Percentiles rank a stretch among this genome's conserved stretches.
phyloP scores from a whole-genome alignment of 148 eudicot species.

The Arbutus unedo region DNA sequence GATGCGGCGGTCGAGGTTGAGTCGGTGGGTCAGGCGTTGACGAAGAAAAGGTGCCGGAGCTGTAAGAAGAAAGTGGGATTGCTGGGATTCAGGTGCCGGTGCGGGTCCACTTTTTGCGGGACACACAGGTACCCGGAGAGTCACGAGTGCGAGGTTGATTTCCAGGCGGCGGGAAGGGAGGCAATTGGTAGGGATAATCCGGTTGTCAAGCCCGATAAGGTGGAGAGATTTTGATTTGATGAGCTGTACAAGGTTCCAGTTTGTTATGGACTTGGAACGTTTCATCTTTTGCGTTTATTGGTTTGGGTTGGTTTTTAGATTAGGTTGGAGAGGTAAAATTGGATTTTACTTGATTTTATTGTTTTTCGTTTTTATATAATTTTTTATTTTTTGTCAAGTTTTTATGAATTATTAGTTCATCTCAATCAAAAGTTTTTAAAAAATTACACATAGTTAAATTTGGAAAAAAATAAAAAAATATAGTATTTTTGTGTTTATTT shows the following conservation, averaged over 20 bases:
- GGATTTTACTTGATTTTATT: no score
- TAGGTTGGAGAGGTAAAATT: no score
- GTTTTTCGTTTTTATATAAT: no score
- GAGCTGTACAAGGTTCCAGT: not conserved
- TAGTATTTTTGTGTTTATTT: no score
- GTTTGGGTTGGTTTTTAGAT: no score
- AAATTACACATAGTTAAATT: no score
- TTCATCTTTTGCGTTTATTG: not conserved
- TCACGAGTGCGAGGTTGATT: slow-evolving; percentile 15
- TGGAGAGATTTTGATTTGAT: not conserved
- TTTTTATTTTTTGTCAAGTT: no score
- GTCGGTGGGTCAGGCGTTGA: not conserved
- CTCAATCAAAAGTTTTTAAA: no score
- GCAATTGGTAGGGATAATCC: slow-evolving; percentile 13
- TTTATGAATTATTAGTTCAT: no score
- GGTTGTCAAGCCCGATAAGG: slow-evolving; percentile 13
- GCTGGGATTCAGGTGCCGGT: slow-evolving; percentile 55
- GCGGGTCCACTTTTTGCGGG: slow-evolving; percentile 50
- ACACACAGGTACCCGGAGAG: slow-evolving; percentile 18
- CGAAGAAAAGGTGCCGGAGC: slow-evolving; percentile 44
- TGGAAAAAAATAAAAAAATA: no score
- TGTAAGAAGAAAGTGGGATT: slow-evolving; percentile 68
- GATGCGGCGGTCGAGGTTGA: not conserved
- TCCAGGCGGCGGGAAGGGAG: slow-evolving; percentile 2
- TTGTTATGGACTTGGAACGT: not conserved